These are phyloP conservation scores for Ascoidea asiatica DNA, from an alignment of 805 yeast genomes.

Conservation along the genomic window DNA sequence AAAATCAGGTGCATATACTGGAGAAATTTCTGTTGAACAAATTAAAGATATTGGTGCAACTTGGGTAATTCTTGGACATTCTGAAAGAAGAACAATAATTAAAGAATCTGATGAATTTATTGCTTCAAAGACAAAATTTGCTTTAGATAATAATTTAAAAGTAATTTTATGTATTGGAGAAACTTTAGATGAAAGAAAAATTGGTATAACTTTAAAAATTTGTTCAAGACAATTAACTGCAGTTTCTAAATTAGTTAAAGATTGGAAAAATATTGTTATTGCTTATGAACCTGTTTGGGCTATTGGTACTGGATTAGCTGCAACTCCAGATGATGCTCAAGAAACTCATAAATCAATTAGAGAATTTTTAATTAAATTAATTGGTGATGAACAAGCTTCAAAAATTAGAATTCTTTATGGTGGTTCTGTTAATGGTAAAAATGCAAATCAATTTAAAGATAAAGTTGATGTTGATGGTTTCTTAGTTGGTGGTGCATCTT, in stretches of 20 bases:
- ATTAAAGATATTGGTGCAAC: conserved; percentile 83
- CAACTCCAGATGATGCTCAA: conserved; percentile 97
- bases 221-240: conserved; percentile 85
- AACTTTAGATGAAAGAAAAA: conserved; percentile 88
- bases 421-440: conserved; percentile 95
- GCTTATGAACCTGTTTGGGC: conserved; percentile 99
- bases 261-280: conserved; percentile 86
- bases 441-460: conserved; percentile 81
- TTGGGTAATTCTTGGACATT: conserved; percentile 96
- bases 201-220: conserved; percentile 74
- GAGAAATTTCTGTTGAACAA: conserved; percentile 85
- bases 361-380: conserved; percentile 60
- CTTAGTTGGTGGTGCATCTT: conserved; percentile 98
- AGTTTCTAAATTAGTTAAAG: conserved; percentile 63
- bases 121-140: conserved; percentile 90
- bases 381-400: conserved; percentile 70
- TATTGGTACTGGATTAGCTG: conserved; percentile 98
- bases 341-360: conserved; percentile 85
- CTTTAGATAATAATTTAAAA: conserved; percentile 75
- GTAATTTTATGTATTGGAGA: conserved; percentile 98
- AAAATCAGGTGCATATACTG: conserved; percentile 94
- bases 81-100: conserved; percentile 94
- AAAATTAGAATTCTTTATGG: conserved; percentile 89
- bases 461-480: conserved; percentile 94
- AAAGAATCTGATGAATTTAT: conserved; percentile 82